Conservation (phyloP, 1,284 basidiomycete genomes). For the Leccinum pallidistipes region DNA sequence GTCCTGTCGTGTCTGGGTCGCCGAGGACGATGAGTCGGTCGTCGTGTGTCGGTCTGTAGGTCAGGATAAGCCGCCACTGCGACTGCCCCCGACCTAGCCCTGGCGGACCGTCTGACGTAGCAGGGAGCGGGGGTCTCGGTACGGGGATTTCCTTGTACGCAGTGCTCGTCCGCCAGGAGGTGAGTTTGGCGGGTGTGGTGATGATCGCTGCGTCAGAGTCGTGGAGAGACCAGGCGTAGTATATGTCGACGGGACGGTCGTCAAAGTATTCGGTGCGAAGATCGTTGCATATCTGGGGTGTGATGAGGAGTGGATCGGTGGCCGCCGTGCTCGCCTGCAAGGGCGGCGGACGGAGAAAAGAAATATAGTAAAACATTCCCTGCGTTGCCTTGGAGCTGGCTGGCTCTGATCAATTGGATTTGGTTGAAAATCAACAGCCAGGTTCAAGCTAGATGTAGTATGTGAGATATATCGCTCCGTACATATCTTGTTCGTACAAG, state of each 20-base stretch:
- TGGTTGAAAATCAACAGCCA: no score
- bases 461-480: no score
- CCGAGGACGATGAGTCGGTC: conserved; percentile 38
- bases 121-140: conserved; percentile 50
- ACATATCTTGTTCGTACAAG: neutral
- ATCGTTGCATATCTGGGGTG: conserved; percentile 78
- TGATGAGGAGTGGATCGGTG: conserved; percentile 48
- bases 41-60: conserved; percentile 30
- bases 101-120: neutral
- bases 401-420: no score
- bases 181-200: conserved; percentile 53
- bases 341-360: conserved; percentile 76
- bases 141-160: conserved; percentile 75
- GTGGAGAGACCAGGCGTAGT: conserved; percentile 48
- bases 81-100: neutral
- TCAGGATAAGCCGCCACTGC: conserved; percentile 63
- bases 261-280: conserved; percentile 53
- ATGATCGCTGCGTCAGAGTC: neutral
- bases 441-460: no score
- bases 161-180: conserved; percentile 62
- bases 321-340: conserved; percentile 40
- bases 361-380: conserved; percentile 77
- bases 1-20: conserved; percentile 36
- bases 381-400: neutral
- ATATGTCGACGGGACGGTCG: conserved; percentile 47